phyloP scores from a whole-genome alignment of 2,329 filamentous ascomycete genomes.

The Pleoardoris graminearum region DNA sequence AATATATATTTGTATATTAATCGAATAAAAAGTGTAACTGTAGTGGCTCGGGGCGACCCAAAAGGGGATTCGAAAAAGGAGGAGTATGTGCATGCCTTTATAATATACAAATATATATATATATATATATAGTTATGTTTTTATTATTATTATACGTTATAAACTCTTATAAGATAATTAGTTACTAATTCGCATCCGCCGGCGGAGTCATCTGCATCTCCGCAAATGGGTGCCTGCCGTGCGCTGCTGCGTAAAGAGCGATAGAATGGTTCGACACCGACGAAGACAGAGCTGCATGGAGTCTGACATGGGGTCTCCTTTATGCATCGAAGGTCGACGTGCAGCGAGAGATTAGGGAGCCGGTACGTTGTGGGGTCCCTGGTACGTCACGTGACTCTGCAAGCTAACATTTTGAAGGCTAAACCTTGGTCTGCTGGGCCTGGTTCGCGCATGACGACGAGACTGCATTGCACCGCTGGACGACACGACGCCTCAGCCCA shows the following conservation, averaged over 20 bases:
- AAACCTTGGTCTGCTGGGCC: conserved; percentile 3
- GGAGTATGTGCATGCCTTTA: too few species aligned
- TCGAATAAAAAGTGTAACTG: too few species aligned
- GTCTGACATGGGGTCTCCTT: conserved; percentile 1
- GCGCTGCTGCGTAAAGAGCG: neutral
- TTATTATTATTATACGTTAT: too few species aligned
- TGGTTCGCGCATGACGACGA: conserved; percentile 7
- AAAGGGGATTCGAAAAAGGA: too few species aligned
- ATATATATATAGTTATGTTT: too few species aligned
- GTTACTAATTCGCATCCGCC: too few species aligned
- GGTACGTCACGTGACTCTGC: neutral
- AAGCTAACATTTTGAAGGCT: neutral
- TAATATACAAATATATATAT: too few species aligned
- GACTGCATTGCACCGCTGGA: conserved; percentile 1
- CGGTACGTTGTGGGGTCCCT: neutral
- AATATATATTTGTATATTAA: too few species aligned
- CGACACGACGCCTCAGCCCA: neutral
- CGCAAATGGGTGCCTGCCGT: neutral
- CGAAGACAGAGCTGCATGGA: neutral
- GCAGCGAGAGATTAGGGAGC: conserved; percentile 2
- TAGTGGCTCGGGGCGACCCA: too few species aligned
- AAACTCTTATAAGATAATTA: too few species aligned
- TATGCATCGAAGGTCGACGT: neutral
- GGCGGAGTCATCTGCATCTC: neutral
- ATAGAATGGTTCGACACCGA: neutral